Evolutionary conservation across 2,329 filamentous ascomycete genomes (phyloP).

Genomic region (Beauveria varroae): DNA sequence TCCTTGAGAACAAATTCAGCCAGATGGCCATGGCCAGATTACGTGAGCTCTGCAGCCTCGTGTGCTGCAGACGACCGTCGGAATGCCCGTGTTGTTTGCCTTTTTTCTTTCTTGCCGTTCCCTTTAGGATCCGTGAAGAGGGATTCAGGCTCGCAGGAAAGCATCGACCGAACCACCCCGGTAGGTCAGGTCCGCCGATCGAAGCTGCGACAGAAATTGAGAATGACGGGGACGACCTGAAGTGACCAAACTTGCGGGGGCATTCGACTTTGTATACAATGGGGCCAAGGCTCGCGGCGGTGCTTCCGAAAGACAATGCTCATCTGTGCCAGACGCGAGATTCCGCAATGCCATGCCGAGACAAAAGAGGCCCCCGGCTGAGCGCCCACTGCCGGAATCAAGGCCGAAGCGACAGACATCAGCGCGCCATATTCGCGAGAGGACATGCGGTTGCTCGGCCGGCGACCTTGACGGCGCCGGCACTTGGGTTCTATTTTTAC

Average conservation of each 20-base stretch:
- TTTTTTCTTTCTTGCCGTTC: neutral
- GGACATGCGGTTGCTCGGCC: neutral
- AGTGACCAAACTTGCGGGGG: neutral
- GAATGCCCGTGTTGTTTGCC: neutral
- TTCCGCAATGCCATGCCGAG: neutral
- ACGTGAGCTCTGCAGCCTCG: neutral
- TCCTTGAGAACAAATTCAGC: neutral
- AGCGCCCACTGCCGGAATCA: neutral
- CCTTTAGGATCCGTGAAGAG: neutral
- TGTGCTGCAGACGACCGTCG: neutral
- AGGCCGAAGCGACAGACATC: neutral
- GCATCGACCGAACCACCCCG: neutral
- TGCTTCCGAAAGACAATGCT: neutral
- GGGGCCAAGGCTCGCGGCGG: neutral
- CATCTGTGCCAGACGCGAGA: neutral
- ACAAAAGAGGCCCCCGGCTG: neutral
- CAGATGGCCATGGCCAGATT: neutral
- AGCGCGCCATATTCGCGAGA: neutral
- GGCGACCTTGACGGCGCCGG: neutral
- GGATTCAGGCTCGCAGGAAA: neutral
- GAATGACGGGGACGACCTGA: neutral
- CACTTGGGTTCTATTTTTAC: neutral
- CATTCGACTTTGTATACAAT: neutral
- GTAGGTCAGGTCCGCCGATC: neutral
- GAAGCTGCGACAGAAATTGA: neutral